phyloP scores from a whole-genome alignment of 495 filamentous ascomycete genomes.

The Xylaria longipes region DNA sequence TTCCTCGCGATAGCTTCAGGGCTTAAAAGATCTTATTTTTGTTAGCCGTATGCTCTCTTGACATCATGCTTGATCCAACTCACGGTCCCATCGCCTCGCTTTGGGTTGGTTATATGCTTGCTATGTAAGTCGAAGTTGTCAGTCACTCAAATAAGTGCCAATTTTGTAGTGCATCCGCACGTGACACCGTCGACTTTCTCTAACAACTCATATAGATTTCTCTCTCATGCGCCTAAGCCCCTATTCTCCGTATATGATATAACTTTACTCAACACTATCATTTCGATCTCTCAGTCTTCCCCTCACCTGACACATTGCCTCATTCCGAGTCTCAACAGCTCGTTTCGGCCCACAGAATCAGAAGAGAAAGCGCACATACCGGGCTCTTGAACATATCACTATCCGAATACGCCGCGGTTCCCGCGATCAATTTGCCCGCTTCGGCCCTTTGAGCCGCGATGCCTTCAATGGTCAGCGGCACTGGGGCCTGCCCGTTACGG shows the following conservation, averaged over 20 bases:
- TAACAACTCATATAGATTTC: neutral
- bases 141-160: neutral
- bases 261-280: neutral
- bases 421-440: conserved; percentile 68
- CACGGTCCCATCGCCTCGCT: conserved; percentile 86
- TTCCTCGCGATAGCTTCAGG: conserved; percentile 61
- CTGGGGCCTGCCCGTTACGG: conserved; percentile 46
- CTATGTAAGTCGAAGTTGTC: conserved; percentile 22
- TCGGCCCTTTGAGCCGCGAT: conserved; percentile 73
- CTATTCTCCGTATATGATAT: neutral
- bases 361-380: conserved; percentile 41
- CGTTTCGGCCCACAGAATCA: neutral
- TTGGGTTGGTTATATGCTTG: conserved; percentile 68
- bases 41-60: conserved; percentile 25
- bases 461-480: conserved; percentile 73
- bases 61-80: conserved; percentile 44
- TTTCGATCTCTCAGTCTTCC: neutral
- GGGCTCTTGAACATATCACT: conserved; percentile 86
- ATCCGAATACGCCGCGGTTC: conserved; percentile 76
- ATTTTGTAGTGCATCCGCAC: neutral
- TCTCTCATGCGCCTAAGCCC: neutral
- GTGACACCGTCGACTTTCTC: neutral
- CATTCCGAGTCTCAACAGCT: neutral
- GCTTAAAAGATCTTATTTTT: conserved; percentile 54
- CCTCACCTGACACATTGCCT: neutral